Evolutionary conservation across 345 rosid genomes (phyloP), one percentile per base, ranked within the genome.

Genomic region (Xanthoceras sorbifolium): DNA sequence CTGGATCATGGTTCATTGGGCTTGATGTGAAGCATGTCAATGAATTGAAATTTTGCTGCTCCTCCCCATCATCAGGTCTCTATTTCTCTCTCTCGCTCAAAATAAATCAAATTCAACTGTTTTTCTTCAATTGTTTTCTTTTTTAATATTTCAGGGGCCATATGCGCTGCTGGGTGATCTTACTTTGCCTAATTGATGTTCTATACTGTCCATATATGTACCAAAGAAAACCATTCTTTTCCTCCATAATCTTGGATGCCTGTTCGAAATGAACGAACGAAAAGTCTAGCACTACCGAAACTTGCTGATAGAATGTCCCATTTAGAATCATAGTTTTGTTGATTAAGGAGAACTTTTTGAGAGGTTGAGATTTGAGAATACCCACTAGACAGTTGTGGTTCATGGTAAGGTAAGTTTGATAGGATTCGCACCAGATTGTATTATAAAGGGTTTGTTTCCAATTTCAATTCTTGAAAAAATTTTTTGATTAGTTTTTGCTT

Each of bases 1-100:
- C 84, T 22, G 91, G 89, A 46, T 86, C 91, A 34, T 86, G 91
- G 91, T 88, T 88, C 74, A 79, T 88, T 71, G 91, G 88, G 44
- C 83, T 88, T 68, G 86, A 86, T 50, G 88, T 82, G 72, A 73
- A 78, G 25, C 78, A 88, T 59, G 23, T 85, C 63, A 48, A 85
- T 46, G 88, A 86, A 78, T 73, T 74, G n/a, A 85, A 83, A 46
- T 86, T 88, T 85, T 88, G 89, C 80, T 86, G 89, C 80, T 73
- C 86, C 52, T 34, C 83, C 18, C 82, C 80, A 87, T 79, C 83
- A 5, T 71, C 85, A 81, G 91, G 88, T 86, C 14, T 36, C 17
- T 50, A 64, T 20, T 28, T 50, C 55, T 44, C 67, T 67, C 77
- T 67, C 62, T 52, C 34, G 0, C 60, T 2, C 59, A 17, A 22